phyloP scores from a whole-genome alignment of 2,329 filamentous ascomycete species.

The Colletotrichum abscissum region DNA sequence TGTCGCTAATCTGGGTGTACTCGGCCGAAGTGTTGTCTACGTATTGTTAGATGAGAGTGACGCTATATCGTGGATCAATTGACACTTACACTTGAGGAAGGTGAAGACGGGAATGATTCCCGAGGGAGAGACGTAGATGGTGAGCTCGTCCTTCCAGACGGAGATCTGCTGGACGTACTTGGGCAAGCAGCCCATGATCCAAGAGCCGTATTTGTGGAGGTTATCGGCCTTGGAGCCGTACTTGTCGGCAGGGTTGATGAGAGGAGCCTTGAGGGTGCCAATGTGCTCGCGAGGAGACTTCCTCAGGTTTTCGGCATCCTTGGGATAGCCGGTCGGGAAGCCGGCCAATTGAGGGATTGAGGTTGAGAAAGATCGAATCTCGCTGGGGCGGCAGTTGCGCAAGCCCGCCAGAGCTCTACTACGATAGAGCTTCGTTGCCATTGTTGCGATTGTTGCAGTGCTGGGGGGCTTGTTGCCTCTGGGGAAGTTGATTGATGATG shows the following conservation, averaged over 20 bases:
- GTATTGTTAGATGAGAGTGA: neutral
- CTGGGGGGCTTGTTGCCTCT: conserved; percentile 36
- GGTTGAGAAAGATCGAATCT: conserved; percentile 38
- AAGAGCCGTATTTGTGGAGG: conserved; percentile 94
- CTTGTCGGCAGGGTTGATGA: conserved; percentile 94
- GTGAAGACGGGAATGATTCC: conserved; percentile 92
- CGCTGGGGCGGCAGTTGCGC: conserved; percentile 34
- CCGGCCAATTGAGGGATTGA: conserved; percentile 38
- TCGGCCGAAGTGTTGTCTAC: conserved; percentile 94
- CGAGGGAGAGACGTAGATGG: conserved; percentile 88
- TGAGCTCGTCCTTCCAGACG: conserved; percentile 99
- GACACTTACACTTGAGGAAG: conserved; percentile 81
- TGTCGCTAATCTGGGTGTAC: conserved; percentile 91
- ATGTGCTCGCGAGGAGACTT: conserved; percentile 67
- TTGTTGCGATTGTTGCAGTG: conserved; percentile 49
- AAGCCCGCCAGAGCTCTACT: conserved; percentile 61
- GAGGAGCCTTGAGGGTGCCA: conserved; percentile 75
- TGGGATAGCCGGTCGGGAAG: conserved; percentile 50
- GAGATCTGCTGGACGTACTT: conserved; percentile 99
- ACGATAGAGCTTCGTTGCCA: conserved; percentile 71
- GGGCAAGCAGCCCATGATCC: conserved; percentile 94
- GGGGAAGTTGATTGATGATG: conserved; percentile 35
- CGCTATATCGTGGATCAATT: neutral
- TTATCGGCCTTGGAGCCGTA: conserved; percentile 87
- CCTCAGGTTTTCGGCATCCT: conserved; percentile 75